phyloP scores from a whole-genome alignment of 2,329 filamentous ascomycete genomes.

The Ceratocystis papillata region DNA sequence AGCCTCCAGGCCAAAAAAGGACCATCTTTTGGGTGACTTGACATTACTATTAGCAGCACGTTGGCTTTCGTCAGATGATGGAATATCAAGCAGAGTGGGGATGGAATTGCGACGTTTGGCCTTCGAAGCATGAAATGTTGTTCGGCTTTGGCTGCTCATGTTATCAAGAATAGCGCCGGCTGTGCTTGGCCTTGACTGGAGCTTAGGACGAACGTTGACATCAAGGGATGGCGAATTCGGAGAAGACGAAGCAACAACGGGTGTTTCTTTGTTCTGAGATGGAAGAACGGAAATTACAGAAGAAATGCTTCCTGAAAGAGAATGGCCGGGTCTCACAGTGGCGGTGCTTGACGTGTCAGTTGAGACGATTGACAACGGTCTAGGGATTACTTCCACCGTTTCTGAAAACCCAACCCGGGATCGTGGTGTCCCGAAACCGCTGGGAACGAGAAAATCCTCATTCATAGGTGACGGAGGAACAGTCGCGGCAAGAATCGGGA shows the following conservation, averaged over 20 bases:
- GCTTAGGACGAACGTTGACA: conserved; percentile 17
- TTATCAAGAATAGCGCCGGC: conserved; percentile 59
- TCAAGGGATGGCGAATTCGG: not conserved
- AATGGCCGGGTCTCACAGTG: conserved; percentile 59
- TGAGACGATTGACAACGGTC: conserved; percentile 73
- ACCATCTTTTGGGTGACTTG: conserved; percentile 48
- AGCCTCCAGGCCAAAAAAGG: conserved; percentile 52
- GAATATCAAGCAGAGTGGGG: conserved; percentile 40
- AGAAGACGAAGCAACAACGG: conserved; percentile 25
- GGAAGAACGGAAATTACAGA: conserved; percentile 51
- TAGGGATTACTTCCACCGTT: conserved; percentile 69
- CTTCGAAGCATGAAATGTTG: conserved; percentile 28
- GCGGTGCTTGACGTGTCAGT: conserved; percentile 72
- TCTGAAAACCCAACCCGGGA: conserved; percentile 75
- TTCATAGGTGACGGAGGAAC: not conserved
- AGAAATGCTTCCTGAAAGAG: conserved; percentile 67
- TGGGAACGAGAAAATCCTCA: not conserved
- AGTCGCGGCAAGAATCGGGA: conserved; percentile 7
- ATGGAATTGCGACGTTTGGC: conserved; percentile 50
- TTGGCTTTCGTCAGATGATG: conserved; percentile 28
- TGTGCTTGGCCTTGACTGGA: conserved; percentile 53
- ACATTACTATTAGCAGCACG: conserved; percentile 38
- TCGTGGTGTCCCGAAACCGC: conserved; percentile 33
- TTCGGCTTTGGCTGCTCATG: conserved; percentile 24
- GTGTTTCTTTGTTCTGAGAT: conserved; percentile 27